Evolutionary conservation across 495 filamentous ascomycete species (phyloP).

Genomic region (Thermochaetoides thermophila): DNA sequence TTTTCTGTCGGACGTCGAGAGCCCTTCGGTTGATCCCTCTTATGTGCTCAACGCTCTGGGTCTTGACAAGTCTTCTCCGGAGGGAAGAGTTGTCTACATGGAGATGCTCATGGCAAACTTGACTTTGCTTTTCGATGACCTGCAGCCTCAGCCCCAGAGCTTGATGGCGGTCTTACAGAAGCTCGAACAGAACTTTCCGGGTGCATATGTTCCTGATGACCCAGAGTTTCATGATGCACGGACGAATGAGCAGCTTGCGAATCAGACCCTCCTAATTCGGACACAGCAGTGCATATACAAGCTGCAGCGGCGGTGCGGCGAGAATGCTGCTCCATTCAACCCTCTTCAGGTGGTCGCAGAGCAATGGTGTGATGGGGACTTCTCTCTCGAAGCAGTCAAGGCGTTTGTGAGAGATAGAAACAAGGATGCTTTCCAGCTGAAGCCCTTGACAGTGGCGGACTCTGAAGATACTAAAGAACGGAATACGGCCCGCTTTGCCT

Average conservation of each 20-base stretch:
- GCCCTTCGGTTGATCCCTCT: conserved; percentile 6
- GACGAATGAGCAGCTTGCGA: conserved; percentile 3
- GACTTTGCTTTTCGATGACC: conserved; percentile 8
- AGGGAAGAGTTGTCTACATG: neutral
- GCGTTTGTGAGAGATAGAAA: conserved; percentile 3
- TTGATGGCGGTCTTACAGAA: conserved; percentile 6
- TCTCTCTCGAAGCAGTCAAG: conserved; percentile 5
- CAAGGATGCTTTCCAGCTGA: conserved; percentile 6
- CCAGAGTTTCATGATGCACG: neutral
- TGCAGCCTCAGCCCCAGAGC: conserved; percentile 5
- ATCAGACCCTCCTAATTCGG: conserved; percentile 12
- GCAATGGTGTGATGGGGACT: conserved; percentile 9
- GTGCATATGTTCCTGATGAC: conserved; percentile 2
- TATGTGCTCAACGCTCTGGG: conserved; percentile 7
- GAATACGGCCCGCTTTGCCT: neutral
- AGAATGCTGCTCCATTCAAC: conserved; percentile 1
- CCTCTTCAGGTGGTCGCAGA: conserved; percentile 4
- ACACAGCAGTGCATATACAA: conserved; percentile 11
- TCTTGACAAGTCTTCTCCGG: conserved; percentile 1
- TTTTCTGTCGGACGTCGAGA: conserved; percentile 3
- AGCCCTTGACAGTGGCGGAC: neutral
- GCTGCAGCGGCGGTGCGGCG: conserved; percentile 1
- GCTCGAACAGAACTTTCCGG: conserved; percentile 9
- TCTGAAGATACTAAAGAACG: conserved; percentile 1
- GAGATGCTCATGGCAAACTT: conserved; percentile 12